phyloP scores from a whole-genome alignment of 2,329 filamentous ascomycete species.

The Claviceps quebecensis region DNA sequence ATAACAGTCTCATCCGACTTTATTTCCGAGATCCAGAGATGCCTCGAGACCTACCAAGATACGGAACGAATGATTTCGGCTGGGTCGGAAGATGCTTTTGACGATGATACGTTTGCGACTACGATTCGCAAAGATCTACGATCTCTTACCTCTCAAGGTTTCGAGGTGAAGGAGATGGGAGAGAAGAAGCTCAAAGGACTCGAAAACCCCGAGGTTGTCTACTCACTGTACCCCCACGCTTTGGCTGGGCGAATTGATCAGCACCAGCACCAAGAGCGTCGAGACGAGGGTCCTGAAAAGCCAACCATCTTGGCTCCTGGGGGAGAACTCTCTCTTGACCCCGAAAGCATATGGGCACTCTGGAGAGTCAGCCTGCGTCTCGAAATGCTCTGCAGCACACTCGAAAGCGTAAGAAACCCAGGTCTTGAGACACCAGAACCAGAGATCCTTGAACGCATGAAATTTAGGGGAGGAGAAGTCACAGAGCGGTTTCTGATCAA shows the following conservation, averaged over 20 bases:
- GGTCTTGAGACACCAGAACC: conserved; percentile 68
- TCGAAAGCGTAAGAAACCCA: conserved; percentile 56
- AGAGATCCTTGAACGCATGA: conserved; percentile 59
- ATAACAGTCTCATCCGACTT: conserved; percentile 96
- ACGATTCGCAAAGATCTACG: conserved; percentile 78
- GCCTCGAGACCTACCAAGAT: conserved; percentile 79
- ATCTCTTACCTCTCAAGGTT: conserved; percentile 78
- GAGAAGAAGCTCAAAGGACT: conserved; percentile 92
- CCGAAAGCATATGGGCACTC: conserved; percentile 73
- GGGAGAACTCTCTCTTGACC: conserved; percentile 60
- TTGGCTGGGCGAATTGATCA: conserved; percentile 67
- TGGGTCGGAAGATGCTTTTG: conserved; percentile 53
- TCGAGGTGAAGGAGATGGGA: conserved; percentile 92
- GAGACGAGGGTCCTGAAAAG: conserved; percentile 32
- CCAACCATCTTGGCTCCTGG: conserved; percentile 49
- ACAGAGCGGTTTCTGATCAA: conserved; percentile 79
- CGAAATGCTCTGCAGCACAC: conserved; percentile 80
- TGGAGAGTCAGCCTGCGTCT: conserved; percentile 82
- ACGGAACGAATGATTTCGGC: conserved; percentile 56
- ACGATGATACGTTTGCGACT: conserved; percentile 59
- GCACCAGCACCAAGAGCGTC: conserved; percentile 39
- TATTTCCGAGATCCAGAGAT: conserved; percentile 87
- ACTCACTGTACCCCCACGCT: conserved; percentile 85
- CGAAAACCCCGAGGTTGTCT: conserved; percentile 92
- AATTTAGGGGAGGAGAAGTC: conserved; percentile 61